Conservation (phyloP, 176 grass and related monocot species). For the Guadua angustifolia region DNA sequence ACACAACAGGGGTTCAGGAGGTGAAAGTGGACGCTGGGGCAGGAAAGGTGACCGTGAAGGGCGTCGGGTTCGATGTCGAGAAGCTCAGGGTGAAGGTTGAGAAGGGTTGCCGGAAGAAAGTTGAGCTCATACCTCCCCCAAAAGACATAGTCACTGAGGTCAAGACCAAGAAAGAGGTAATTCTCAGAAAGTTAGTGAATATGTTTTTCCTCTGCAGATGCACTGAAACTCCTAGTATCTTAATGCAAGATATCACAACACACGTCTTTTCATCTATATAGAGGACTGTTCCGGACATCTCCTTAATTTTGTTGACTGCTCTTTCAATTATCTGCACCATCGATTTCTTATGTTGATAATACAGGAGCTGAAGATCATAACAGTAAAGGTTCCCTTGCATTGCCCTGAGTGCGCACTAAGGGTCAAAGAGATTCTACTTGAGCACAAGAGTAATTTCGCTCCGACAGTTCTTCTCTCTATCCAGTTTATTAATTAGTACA, state of each 20-base stretch:
- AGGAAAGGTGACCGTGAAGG: conserved; percentile 70
- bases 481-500: neutral
- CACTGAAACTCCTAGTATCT: neutral
- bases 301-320: neutral
- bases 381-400: conserved; percentile 72
- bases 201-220: neutral
- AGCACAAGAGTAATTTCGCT: conserved; percentile 68
- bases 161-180: conserved; percentile 70
- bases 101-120: conserved; percentile 60
- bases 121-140: conserved; percentile 59
- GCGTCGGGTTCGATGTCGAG: conserved; percentile 59
- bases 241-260: neutral
- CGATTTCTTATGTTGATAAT: neutral
- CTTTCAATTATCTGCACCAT: neutral
- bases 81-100: conserved; percentile 67
- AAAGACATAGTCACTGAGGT: conserved; percentile 46
- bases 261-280: neutral
- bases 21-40: conserved; percentile 62
- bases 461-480: neutral
- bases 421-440: conserved; percentile 61
- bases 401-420: conserved; percentile 62
- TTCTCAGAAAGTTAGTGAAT: neutral
- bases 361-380: conserved; percentile 63
- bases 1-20: conserved; percentile 66
- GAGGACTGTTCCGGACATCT: neutral